These are phyloP conservation scores for Withania somnifera DNA, from an alignment of 305 asterid species.

Conservation along the genomic window DNA sequence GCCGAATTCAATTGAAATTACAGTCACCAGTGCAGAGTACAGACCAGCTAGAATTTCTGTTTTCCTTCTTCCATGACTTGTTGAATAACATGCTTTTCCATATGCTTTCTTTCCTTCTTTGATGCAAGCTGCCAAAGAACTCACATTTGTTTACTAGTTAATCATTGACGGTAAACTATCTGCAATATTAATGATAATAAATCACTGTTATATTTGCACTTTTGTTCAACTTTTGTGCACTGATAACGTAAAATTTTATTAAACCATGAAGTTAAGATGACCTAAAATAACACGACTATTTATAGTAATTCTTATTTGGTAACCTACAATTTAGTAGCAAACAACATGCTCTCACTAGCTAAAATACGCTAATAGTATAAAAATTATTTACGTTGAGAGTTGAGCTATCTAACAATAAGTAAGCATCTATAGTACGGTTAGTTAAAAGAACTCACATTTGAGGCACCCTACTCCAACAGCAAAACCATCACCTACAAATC, in stretches of 20 bases:
- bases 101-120: constrained; percentile 49
- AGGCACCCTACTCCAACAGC: constrained; percentile 42
- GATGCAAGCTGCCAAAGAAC: constrained; percentile 33
- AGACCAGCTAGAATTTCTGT: constrained; percentile 43
- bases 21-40: constrained; percentile 7
- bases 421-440: neutral
- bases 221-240: neutral
- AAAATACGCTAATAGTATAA: neutral
- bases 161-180: neutral
- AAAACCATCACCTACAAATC: constrained; percentile 61
- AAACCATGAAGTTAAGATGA: neutral
- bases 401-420: neutral
- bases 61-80: constrained; percentile 25
- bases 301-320: neutral
- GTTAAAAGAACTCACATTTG: constrained; percentile 31
- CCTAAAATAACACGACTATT: too few relatives aligned
- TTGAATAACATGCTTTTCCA: constrained; percentile 36
- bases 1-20: neutral
- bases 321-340: neutral
- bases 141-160: neutral
- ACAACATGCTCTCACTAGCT: neutral
- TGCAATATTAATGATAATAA: neutral
- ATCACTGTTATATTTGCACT: neutral
- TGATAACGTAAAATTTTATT: neutral
- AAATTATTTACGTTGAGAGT: neutral